Percentiles rank a stretch among this genome's conserved stretches.
phyloP scores from a whole-genome alignment of 805 yeast genomes.

The Starmerella stigmatis region DNA sequence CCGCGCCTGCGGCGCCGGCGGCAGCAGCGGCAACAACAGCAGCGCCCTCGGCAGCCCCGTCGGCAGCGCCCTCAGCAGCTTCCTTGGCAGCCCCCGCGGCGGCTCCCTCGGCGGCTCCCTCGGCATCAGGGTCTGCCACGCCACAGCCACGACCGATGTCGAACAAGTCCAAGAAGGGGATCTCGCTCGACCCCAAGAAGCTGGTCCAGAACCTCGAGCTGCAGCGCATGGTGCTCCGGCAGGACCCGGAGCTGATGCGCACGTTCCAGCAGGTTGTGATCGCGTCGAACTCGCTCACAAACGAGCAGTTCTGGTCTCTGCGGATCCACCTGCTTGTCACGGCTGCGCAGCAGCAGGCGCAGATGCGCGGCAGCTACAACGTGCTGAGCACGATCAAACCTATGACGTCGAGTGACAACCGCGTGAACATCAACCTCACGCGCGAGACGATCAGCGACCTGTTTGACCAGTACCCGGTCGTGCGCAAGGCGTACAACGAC shows the following conservation, averaged over 20 bases:
- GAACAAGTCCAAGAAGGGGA: conserved; percentile 4
- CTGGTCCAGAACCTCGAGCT: conserved; percentile 60
- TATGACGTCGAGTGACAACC: conserved; percentile 83
- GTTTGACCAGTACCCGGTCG: conserved; percentile 86
- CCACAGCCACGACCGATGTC: background rate
- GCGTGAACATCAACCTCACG: conserved; percentile 85
- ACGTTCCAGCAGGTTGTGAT: conserved; percentile 84
- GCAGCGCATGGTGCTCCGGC: conserved; percentile 66
- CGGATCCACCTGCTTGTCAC: conserved; percentile 71
- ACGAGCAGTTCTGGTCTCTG: conserved; percentile 79
- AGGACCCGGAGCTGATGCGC: conserved; percentile 56
- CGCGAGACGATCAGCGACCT: conserved; percentile 82
- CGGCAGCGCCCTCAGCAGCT: too few species aligned
- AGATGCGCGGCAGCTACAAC: conserved; percentile 85
- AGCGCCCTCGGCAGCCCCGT: too few species aligned
- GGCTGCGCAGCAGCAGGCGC: conserved; percentile 72
- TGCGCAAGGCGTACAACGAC: conserved; percentile 78
- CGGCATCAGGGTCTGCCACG: conserved; percentile 35
- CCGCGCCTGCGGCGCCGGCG: conserved; percentile 42
- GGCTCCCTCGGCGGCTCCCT: conserved; percentile 24
- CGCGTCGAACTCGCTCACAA: conserved; percentile 54
- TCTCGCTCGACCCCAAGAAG: conserved; percentile 44
- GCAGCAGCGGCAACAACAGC: conserved; percentile 37
- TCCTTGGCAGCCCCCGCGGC: too few species aligned
- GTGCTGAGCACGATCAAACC: conserved; percentile 90